Percentiles rank a stretch among this genome's conserved stretches.
Evolutionary conservation across 257 asterid genomes (phyloP).

Genomic region (Verbascum thapsus): DNA sequence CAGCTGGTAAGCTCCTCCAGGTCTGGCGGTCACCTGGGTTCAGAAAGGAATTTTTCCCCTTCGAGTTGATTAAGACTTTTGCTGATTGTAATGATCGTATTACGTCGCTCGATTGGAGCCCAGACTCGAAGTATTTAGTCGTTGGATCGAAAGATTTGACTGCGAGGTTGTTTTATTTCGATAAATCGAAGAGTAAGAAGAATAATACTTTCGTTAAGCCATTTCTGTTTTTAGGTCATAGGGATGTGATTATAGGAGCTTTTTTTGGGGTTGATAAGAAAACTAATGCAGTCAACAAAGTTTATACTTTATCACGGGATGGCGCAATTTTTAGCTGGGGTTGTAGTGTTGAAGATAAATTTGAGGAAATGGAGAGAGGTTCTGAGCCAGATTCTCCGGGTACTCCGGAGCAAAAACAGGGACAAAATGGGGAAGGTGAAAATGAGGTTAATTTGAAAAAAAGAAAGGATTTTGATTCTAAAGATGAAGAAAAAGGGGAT

Average conservation of each 20-base stretch:
- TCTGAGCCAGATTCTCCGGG: conserved; percentile 86
- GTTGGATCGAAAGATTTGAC: conserved; percentile 87
- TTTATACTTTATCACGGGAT: conserved; percentile 81
- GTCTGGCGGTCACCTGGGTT: conserved; percentile 95
- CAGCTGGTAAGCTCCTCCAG: conserved; percentile 85
- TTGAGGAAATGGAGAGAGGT: conserved; percentile 39
- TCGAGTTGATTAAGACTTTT: conserved; percentile 73
- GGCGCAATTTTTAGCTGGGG: conserved; percentile 85
- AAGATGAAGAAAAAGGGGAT: conserved; percentile 41
- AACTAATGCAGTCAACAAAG: conserved; percentile 48
- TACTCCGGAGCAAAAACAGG: conserved; percentile 62
- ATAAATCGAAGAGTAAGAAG: conserved; percentile 36
- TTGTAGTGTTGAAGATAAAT: conserved; percentile 36
- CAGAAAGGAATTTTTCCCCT: conserved; percentile 84
- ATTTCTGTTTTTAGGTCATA: conserved; percentile 77
- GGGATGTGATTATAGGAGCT: conserved; percentile 76
- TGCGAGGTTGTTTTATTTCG: conserved; percentile 73
- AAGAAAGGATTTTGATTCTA: conserved; percentile 55
- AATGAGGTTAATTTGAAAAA: conserved; percentile 39
- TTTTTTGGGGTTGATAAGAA: conserved; percentile 77
- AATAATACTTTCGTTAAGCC: conserved; percentile 49
- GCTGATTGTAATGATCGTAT: conserved; percentile 77
- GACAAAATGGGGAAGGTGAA: conserved; percentile 41
- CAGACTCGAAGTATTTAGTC: conserved; percentile 63
- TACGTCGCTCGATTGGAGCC: conserved; percentile 83